phyloP scores from a whole-genome alignment of 208 protist genomes.

The Acanthamoeba quina region DNA sequence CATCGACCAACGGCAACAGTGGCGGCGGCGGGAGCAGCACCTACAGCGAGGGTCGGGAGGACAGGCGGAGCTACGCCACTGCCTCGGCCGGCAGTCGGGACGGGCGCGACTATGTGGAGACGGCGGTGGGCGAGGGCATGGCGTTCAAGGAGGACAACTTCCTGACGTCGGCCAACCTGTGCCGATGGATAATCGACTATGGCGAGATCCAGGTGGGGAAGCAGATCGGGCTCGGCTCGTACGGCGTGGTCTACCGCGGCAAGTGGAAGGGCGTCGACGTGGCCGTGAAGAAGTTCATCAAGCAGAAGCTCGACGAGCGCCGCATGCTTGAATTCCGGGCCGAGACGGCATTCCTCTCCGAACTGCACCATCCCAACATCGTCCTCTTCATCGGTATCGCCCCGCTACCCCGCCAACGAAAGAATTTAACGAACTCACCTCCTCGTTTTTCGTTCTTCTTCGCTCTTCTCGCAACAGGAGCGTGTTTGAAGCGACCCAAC shows the following conservation, averaged over 20 bases:
- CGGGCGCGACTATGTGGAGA: not conserved
- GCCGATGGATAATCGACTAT: slow-evolving; percentile 49
- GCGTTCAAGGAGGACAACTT: slow-evolving; percentile 31
- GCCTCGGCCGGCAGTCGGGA: no score
- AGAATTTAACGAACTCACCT: no score
- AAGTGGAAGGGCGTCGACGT: slow-evolving; percentile 72
- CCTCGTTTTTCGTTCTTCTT: no score
- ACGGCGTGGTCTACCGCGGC: slow-evolving; percentile 64
- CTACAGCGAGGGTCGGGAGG: not conserved
- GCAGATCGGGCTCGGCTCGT: slow-evolving; percentile 48
- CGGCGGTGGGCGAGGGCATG: slow-evolving; percentile 32
- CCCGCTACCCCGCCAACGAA: no score
- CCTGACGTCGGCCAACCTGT: slow-evolving; percentile 62
- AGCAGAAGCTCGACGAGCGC: slow-evolving; percentile 46
- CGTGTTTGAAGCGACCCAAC: slow-evolving; percentile 20
- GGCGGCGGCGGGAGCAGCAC: not conserved
- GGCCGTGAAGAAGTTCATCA: slow-evolving; percentile 67
- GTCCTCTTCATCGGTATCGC: slow-evolving; percentile 66
- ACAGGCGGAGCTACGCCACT: no score
- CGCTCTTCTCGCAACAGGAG: not conserved
- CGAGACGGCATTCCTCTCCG: slow-evolving; percentile 47
- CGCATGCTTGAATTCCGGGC: slow-evolving; percentile 55
- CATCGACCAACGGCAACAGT: no score
- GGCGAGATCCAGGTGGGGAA: slow-evolving; percentile 21
- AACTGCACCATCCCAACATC: slow-evolving; percentile 70